Conservation (phyloP, 495 filamentous ascomycete genomes). For the Podospora appendiculata region DNA sequence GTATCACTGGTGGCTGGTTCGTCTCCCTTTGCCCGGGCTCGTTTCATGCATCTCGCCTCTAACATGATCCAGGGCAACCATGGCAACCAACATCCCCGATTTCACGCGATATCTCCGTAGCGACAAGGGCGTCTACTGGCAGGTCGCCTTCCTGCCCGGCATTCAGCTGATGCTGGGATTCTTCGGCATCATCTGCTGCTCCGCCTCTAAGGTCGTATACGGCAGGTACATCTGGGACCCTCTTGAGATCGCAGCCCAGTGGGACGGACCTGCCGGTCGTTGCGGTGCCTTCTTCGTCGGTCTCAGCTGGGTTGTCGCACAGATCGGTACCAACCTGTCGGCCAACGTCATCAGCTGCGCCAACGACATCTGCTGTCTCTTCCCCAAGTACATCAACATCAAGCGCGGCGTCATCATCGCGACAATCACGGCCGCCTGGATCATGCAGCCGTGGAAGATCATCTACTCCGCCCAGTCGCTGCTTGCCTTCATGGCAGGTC, state of each 20-base stretch:
- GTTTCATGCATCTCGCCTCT: too few relatives aligned
- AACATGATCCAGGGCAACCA: constrained; percentile 14
- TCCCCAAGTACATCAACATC: constrained; percentile 54
- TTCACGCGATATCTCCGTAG: constrained; percentile 51
- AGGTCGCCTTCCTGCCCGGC: constrained; percentile 48
- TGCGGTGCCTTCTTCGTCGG: constrained; percentile 49
- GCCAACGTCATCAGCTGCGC: constrained; percentile 59
- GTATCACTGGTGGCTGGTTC: constrained; percentile 23
- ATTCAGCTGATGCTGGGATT: constrained; percentile 46
- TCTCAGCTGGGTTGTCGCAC: constrained; percentile 43
- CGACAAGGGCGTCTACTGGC: constrained; percentile 45
- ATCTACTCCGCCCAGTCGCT: constrained; percentile 49
- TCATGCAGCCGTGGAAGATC: constrained; percentile 59
- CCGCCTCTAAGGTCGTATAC: constrained; percentile 46
- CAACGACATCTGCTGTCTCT: constrained; percentile 55
- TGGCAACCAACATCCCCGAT: constrained; percentile 45
- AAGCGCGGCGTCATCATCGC: constrained; percentile 54
- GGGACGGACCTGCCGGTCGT: constrained; percentile 40
- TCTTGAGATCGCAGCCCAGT: constrained; percentile 43
- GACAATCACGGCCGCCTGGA: constrained; percentile 48
- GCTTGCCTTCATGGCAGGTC: constrained; percentile 49
- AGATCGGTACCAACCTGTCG: constrained; percentile 57
- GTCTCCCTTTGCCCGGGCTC: neutral
- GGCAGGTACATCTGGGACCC: constrained; percentile 53
- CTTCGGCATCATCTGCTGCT: constrained; percentile 43